Conservation (phyloP, 495 filamentous ascomycete species). For the Lasiosphaeris hirsuta region DNA sequence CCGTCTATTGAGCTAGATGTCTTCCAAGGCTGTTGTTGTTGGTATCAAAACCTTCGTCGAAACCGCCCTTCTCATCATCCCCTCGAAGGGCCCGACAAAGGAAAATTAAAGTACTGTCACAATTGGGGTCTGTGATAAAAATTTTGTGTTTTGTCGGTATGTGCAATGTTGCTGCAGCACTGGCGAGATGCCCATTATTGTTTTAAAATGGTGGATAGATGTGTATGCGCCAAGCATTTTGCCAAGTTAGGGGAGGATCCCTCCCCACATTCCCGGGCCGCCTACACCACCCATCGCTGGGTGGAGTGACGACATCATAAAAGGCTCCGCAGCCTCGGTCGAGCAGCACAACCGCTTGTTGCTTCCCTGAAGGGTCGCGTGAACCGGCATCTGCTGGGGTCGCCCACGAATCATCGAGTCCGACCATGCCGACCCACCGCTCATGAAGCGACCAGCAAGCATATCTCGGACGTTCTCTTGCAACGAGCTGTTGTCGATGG, state of each 20-base stretch:
- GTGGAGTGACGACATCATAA: conserved; percentile 35
- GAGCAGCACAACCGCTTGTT: conserved; percentile 62
- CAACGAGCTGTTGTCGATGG: conserved; percentile 57
- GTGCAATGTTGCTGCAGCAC: conserved; percentile 9
- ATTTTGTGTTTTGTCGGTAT: conserved; percentile 18
- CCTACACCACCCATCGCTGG: conserved; percentile 40
- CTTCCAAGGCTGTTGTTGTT: conserved; percentile 25
- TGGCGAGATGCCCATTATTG: conserved; percentile 17
- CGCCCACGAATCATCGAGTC: conserved; percentile 31
- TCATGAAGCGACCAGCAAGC: conserved; percentile 33
- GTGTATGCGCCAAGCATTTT: neutral
- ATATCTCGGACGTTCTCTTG: conserved; percentile 73
- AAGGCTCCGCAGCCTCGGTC: conserved; percentile 35
- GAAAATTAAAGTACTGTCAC: conserved; percentile 31
- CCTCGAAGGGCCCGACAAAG: conserved; percentile 20
- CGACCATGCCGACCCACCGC: conserved; percentile 31
- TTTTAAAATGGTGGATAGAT: conserved; percentile 5
- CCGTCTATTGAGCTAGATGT: conserved; percentile 31
- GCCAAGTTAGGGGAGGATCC: conserved; percentile 43
- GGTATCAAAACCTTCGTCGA: conserved; percentile 18
- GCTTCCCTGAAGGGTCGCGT: conserved; percentile 35
- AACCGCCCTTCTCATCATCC: conserved; percentile 12
- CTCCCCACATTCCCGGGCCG: conserved; percentile 60
- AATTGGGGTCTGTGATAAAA: conserved; percentile 18
- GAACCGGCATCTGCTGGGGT: conserved; percentile 36